Evolutionary conservation across 257 asterid genomes (phyloP).

Genomic region (Primulina huaijiensis): DNA sequence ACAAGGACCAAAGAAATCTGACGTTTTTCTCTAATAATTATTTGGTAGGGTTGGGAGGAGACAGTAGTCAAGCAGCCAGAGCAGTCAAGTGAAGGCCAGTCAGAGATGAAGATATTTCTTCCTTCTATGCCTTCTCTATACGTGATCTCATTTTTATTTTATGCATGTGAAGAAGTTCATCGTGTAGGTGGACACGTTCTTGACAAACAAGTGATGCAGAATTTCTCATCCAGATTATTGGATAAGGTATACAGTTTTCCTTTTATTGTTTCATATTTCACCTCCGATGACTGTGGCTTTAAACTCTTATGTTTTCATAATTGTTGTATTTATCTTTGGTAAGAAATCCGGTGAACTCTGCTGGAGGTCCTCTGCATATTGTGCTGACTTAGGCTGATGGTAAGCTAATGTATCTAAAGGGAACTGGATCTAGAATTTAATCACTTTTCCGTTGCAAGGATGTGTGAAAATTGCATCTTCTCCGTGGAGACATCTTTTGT

Average conservation of each 20-base stretch:
- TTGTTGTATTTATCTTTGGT: slow-evolving; percentile 12
- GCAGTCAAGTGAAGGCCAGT: slow-evolving; percentile 56
- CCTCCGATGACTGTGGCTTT: slow-evolving; percentile 11
- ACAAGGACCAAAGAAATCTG: slow-evolving; percentile 10
- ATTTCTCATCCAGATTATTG: slow-evolving; percentile 69
- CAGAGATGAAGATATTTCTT: slow-evolving; percentile 85
- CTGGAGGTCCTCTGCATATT: slow-evolving; percentile 4
- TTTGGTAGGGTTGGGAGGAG: slow-evolving; percentile 96
- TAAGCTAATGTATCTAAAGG: slow-evolving; percentile 5
- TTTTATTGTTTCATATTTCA: slow-evolving; percentile 15
- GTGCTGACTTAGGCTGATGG: slow-evolving; percentile 5
- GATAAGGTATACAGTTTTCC: slow-evolving; percentile 57
- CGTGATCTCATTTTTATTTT: slow-evolving; percentile 67
- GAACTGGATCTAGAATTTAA: background rate
- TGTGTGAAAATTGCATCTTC: background rate
- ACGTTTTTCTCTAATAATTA: slow-evolving; percentile 24
- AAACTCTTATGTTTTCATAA: background rate
- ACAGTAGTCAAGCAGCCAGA: slow-evolving; percentile 83
- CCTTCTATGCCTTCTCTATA: slow-evolving; percentile 96
- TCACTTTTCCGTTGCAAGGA: background rate
- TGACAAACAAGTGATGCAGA: slow-evolving; percentile 73
- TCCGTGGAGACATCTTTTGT: background rate
- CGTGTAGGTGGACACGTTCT: slow-evolving; percentile 97
- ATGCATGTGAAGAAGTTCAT: slow-evolving; percentile 92
- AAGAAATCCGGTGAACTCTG: slow-evolving; percentile 16